Evolutionary conservation across 306 rosid genomes (phyloP), one percentile per base, ranked within the genome.

Genomic region (Castanospermum australe): DNA sequence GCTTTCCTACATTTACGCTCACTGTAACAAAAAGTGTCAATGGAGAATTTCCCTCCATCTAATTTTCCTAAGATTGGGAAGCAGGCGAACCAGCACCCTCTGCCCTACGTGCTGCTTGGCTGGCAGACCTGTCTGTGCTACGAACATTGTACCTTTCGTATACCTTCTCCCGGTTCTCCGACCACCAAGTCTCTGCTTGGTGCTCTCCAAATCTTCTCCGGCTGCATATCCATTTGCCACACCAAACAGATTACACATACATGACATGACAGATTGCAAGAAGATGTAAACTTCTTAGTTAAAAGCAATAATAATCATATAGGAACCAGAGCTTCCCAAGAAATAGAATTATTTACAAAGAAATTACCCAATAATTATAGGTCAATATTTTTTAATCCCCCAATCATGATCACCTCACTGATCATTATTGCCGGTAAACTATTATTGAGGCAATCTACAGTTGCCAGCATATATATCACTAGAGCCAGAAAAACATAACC

Each of bases 111-210:
- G 85, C 38, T 0, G 85, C 83, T 82, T 89, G 90, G 84, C 91
- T 59, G 8, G 98, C 81, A 64, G 94, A 84, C 73, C 86, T 92
- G 84, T 92, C 98, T 0, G 92, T 68, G 62, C 84, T 87, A 4
- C 91, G 96, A 78, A 95, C 98, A 25, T 93, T 91, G 86, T 93
- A 95, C 86, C 59, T 90, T 75, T 95, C 94, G 0, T 95, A 95
- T 73, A 95, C 99, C 77, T 42, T 93, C 14, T 93, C 98, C 0
- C 97, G 98, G 62, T 95, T 95, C 89, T 91, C 98, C 0, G 97
- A 91, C 99, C 99, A 95, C 99, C 99, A 95, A 42, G 91, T 89
- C 88, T 95, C 98, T 5, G 99, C 99, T 91, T 95, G 99, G 56
- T 93, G 97, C 90, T 95, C 98, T 39, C 98, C 99, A 67, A 95